Base-by-base conservation (phyloP, 2,329 filamentous ascomycete species). In the Cladophialophora chaetospira region DNA sequence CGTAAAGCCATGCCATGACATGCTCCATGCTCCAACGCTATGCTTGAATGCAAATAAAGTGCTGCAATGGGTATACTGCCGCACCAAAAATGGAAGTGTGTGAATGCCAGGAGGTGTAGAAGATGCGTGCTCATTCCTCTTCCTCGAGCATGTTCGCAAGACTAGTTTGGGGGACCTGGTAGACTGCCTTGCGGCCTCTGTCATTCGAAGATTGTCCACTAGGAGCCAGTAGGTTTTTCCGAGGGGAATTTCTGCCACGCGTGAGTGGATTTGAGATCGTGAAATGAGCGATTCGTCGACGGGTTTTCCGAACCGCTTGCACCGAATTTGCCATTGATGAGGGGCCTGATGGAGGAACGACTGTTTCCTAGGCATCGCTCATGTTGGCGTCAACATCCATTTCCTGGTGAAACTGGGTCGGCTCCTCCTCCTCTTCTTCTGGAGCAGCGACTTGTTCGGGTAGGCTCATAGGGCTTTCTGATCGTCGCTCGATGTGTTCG, bases 401-500 rank as follows among this genome's bases (percentile, higher is more conserved):
- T 13, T 60, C 54, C 10, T 55, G 38, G 13, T 52, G 29, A 28
- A 53, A 50, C n/a, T 46, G 52, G 11, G 44, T 53, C 45, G 52
- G 19, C 15, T 59, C 61, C 6, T 60, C 51, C 13, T 59, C 51
- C 19, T 58, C 42, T 6, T 53, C 55, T 11, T 26, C 25, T 13
- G 44, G 26, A 10, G 48, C 38, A 15, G 42, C n/a, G n/a, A n/a
- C 29, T 36, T 54, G 55, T 19, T 77, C 75, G 5, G 72, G 72
- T 67, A 77, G 69, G 62, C 74, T 76, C 13, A 72, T 66, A n/a
- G 75, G 75, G 54, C 72, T 76, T 23, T 66, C 65, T 3, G 74
- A 73, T 28, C 75, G 46, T 52, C 60, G 55, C 23, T 60, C 58
- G 9, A 45, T 67, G 17, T 72, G 73, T 8, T 90, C 88, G 57